Evolutionary conservation across 2,329 filamentous ascomycete genomes (phyloP).

Genomic region (Calonectria crousiana): DNA sequence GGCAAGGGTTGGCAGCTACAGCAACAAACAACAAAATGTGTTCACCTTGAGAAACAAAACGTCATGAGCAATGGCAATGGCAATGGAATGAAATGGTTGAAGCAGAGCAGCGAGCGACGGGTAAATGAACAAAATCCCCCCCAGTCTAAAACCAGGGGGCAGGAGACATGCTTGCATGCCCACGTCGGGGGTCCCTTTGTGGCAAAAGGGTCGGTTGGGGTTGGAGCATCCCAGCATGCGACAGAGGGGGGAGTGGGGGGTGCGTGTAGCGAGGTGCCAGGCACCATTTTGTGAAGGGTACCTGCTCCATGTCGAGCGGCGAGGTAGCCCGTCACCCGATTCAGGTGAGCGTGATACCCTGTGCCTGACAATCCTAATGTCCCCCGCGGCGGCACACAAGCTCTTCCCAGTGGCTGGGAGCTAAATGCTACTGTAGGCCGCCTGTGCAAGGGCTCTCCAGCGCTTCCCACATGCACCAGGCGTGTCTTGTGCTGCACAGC

Average conservation of each 20-base stretch:
- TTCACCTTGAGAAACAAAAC: conserved; percentile 12
- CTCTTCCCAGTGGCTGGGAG: conserved; percentile 23
- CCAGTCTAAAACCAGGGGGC: conserved; percentile 35
- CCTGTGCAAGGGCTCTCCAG: background rate
- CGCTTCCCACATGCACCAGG: background rate
- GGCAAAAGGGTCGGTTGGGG: conserved; percentile 41
- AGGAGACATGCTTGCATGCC: conserved; percentile 32
- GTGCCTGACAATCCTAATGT: conserved; percentile 17
- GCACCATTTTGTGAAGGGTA: background rate
- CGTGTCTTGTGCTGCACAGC: background rate
- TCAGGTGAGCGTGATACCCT: background rate
- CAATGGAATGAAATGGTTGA: conserved; percentile 15
- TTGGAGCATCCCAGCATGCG: conserved; percentile 25
- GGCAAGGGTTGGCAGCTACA: background rate
- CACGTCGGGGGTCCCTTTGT: conserved; percentile 35
- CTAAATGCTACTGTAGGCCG: background rate
- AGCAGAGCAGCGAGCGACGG: conserved; percentile 35
- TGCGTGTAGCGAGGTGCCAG: conserved; percentile 14
- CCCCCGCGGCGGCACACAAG: background rate
- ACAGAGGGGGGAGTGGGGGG: conserved; percentile 22
- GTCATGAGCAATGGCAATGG: conserved; percentile 9
- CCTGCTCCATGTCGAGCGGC: background rate
- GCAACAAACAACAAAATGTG: background rate
- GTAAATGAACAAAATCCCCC: conserved; percentile 41
- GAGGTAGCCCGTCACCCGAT: background rate